A percentile compares a stretch with the other conserved stretches of the same genome.
phyloP scores from a whole-genome alignment of 1,284 basidiomycete species.

The Singerocomus inundabilis region DNA sequence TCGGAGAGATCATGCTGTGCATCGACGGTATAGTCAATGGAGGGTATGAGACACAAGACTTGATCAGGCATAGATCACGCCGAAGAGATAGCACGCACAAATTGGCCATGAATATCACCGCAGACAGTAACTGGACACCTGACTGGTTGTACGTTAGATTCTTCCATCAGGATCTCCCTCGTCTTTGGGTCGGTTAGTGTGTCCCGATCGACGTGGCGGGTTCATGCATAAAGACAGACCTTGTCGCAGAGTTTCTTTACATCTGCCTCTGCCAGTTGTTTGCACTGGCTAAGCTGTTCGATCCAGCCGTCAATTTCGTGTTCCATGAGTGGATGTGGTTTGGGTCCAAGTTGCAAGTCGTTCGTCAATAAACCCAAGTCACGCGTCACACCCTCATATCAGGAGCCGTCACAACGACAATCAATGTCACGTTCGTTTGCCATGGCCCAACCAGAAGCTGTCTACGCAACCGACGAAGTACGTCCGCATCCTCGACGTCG shows the following conservation, averaged over 20 bases:
- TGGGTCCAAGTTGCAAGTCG: slow-evolving; percentile 10
- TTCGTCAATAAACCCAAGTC: slow-evolving; percentile 20
- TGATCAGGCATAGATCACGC: slow-evolving; percentile 26
- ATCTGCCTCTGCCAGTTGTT: slow-evolving; percentile 94
- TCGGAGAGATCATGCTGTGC: slow-evolving; percentile 96
- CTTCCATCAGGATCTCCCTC: slow-evolving; percentile 95
- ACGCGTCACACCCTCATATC: slow-evolving; percentile 31
- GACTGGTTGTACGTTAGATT: slow-evolving; percentile 97
- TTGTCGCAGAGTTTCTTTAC: slow-evolving; percentile 99
- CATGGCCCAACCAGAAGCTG: slow-evolving; percentile 51
- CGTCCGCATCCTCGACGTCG: slow-evolving; percentile 1
- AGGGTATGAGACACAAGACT: slow-evolving; percentile 20
- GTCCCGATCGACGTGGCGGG: slow-evolving; percentile 19
- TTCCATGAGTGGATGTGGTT: slow-evolving; percentile 51
- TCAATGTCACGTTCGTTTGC: slow-evolving; percentile 20
- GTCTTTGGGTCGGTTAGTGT: slow-evolving; percentile 54
- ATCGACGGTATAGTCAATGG: slow-evolving; percentile 1
- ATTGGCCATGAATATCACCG: slow-evolving; percentile 99
- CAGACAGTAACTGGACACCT: slow-evolving; percentile 97
- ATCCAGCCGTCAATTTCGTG: slow-evolving; percentile 94
- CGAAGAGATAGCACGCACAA: slow-evolving; percentile 65
- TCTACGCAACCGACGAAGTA: slow-evolving; percentile 92
- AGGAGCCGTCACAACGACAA: slow-evolving; percentile 21
- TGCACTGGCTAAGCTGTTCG: slow-evolving; percentile 95
- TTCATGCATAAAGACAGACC: slow-evolving; percentile 47